Evolutionary conservation across 306 rosid species (phyloP), one percentile per base, ranked within the genome.

Genomic region (Luffa aegyptiaca): DNA sequence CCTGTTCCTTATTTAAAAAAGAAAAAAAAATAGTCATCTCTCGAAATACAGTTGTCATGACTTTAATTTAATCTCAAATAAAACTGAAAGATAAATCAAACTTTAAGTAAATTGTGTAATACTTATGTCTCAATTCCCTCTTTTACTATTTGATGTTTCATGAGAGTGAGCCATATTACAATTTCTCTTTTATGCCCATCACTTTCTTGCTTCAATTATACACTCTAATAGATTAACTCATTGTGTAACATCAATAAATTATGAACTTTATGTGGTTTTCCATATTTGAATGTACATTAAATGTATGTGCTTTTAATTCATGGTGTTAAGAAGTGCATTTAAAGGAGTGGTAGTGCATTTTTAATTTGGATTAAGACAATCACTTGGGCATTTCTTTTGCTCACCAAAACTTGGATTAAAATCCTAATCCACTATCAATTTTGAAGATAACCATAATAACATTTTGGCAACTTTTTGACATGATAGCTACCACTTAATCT

Each of bases 331-430:
- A 45, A 45, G 39, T 26, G 56, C 77, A 71, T 46, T 71, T 11
- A 71, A 45, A 51, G 41, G 36, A 48, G 41, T 71, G 77, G 77
- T 71, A 45, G 41, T 46, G 57, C 41, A 71, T 45, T 46, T 46
- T 71, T 72, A 72, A 72, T 31, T 72, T 21, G 44, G 77, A 72
- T 46, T 72, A 72, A 72, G 57, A 72, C 77, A 72, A 46, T 72
- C 77, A 72, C 77, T 72, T 72, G 5, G 10, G 3, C 59, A 13
- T 72, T 26, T 72, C 41, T 48, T 72, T 72, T 46, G 42, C 12
- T 45, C 37, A 71, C n/a, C 20, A 20, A 71, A 71, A 13, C 18
- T 71, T 72, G 77, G 77, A 72, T 48, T 72, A 46, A 72, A 9
- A 1, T 48, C 59, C 8, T 49, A 48, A 26, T 48, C 59, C 77